Base-by-base conservation (phyloP, 257 asterid species). In the Nicotiana knightiana region DNA sequence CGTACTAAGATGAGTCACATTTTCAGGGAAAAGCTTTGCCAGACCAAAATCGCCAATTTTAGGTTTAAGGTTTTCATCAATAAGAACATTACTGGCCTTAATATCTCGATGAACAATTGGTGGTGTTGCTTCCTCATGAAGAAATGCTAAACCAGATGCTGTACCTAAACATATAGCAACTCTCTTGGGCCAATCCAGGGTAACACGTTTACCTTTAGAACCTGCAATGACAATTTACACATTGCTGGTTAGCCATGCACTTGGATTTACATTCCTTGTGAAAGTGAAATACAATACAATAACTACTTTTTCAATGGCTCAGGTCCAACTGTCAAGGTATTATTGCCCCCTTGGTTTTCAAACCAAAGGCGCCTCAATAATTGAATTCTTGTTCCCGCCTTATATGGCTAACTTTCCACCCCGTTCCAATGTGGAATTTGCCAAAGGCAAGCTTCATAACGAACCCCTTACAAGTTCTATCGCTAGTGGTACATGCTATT, bases 11-110 rank as follows among this genome's bases (percentile, higher is more conserved):
- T 94, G 98, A 28, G 98, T 94, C 88, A 91, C 92, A 84, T 93
- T 91, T 82, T 94, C 97, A 4, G 98, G 98, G 78, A 94, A 94
- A 16, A 94, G 93, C 78, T 94, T 94, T 1, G 98, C 98, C 83
- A 94, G 84, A 48, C 98, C 98, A 79, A 94, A 94, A 84, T 94
- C 98, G 33, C 93, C 95, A 9, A 94, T 93, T 80, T 91, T 93
- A 15, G 97, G 97, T 58, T 59, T 73, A 83, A 90, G 91, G 43
- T 90, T 84, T 77, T 79, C 89, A 77, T 93, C 98, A 24, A 94
- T 94, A 70, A 94, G 98, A 81, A 94, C 91, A 43, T 94, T 94
- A 88, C 97, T 91, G 61, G 98, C 97, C 90, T 93, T 94, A 79
- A 94, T 91, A 83, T 94, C 97, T 39, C 97, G 92, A 77, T 94